phyloP scores from a whole-genome alignment of 202 grass and related monocot species.

The Schoenoplectus triqueter region DNA sequence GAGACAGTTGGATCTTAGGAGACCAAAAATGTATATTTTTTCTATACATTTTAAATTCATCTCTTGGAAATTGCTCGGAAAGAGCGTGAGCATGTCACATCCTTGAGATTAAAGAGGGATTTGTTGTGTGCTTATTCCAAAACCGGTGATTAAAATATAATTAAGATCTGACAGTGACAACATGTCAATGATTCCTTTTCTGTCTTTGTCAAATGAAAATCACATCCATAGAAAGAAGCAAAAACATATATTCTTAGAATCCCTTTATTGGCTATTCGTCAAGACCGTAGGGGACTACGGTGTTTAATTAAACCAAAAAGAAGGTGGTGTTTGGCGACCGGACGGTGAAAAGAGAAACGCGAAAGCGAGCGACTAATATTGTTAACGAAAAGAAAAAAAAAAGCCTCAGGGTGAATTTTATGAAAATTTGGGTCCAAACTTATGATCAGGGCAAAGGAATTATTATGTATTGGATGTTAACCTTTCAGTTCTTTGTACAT shows the following conservation, averaged over 20 bases:
- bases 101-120: conserved; percentile 11
- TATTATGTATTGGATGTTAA: too few relatives aligned
- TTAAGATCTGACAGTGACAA: conserved; percentile 6
- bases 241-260: background rate
- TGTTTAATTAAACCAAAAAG: conserved; percentile 23
- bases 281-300: background rate
- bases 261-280: background rate
- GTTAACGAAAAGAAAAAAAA: background rate
- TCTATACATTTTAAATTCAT: background rate
- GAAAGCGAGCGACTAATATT: background rate
- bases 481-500: too few relatives aligned
- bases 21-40: background rate
- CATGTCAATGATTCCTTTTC: conserved; percentile 25
- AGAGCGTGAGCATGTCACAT: conserved; percentile 31
- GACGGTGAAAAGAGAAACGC: background rate
- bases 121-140: background rate
- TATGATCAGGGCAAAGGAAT: background rate
- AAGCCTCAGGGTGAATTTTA: background rate
- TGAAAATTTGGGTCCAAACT: background rate
- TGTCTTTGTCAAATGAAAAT: conserved; percentile 39
- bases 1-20: conserved; percentile 31
- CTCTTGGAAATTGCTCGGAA: conserved; percentile 37
- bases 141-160: conserved; percentile 34
- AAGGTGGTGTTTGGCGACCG: background rate
- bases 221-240: background rate